Evolutionary conservation across 306 rosid species (phyloP), one percentile per base, ranked within the genome.

Genomic region (Rosa persica): DNA sequence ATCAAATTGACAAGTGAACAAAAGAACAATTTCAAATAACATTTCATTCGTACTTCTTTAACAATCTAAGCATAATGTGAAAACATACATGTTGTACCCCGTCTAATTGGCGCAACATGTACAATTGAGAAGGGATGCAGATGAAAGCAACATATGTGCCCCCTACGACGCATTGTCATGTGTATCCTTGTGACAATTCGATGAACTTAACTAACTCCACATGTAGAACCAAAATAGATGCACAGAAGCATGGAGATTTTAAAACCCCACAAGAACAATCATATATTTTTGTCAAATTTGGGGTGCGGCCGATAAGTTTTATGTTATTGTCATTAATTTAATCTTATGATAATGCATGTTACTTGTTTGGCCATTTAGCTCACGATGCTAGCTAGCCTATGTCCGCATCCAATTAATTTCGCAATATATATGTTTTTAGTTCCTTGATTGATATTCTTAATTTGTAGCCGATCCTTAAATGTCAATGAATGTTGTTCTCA

Each of bases 131-230:
- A 7, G 12, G 77, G 77, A 25, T 22, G 22, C 67, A 27, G 16
- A 9, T 61, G 36, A 70, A 75, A 75, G 76, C 78, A 75, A 57
- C 44, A 67, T 38, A 40, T 44, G 51, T 77, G 11, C 43, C 67
- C 82, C 65, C n/a, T 36, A 30, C 49, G 55, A 80, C 81, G 76
- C 61, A 74, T 46, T 39, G 76, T 48, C 72, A 39, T 67, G 72
- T 68, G 72, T 68, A n/a, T 15, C 72, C 34, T n/a, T 19, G 72
- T 42, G 72, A n/a, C 34, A 68, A 9, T n/a, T n/a, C 72, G 34
- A 68, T 11, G 9, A 17, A 38, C 70, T 38, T 8, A 38, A 38
- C 47, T 4, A 67, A 38, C 15, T 67, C 71, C 27, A 39, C 7
- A 67, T 65, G 43, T 3, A 2, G 6, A 34, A 34, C 46, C 12